Base-by-base conservation (phyloP, 2,329 filamentous ascomycete genomes). In the Colletotrichum aenigma region DNA sequence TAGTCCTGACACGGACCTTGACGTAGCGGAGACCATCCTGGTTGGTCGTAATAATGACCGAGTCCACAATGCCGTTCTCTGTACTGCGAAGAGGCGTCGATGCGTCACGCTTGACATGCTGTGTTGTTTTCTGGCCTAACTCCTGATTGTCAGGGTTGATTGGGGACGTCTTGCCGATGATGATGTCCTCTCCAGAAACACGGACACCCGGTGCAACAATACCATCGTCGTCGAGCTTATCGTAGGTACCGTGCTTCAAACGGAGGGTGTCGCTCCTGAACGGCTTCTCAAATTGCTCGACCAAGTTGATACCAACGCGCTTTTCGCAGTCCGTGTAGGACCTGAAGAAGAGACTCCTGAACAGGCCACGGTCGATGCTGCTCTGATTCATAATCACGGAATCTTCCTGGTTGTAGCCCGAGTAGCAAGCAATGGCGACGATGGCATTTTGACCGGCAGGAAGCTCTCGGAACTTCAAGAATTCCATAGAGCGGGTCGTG, bases 351-450 rank as follows among this genome's bases (percentile, higher is more conserved):
- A 99, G 87, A 91, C 96, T 98, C 82, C 97, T 92, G 93, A 99
- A 99, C 6, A 99, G 90, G 77, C 97, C 97, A 82, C 97, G 94
- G 85, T 99, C 97, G 81, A 99, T 98, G 85, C 96, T 98, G 87
- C 96, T 98, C 88, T 99, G 97, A 85, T 99, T 99, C 97, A 99
- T 98, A 81, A 99, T 98, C 79, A 99, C 96, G 79, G 97, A 99
- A 92, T 99, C 97, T 95, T 99, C 97, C 85, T 99, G 97, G 86
- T 99, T 99, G 89, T 99, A 99, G 76, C 97, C 97, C 70, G 96
- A 98, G 87, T 99, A 99, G 84, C 95, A 97, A 75, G 96, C 93
- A 86, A 99, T 99, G 55, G 97, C 97, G 15, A 99, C 97, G 80
- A 99, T 99, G 24, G 97, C 97, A 82, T 99, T 99, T 84, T 99